phyloP scores from a whole-genome alignment of 371 early-diverging fungal species.

The Mucor saturninus region DNA sequence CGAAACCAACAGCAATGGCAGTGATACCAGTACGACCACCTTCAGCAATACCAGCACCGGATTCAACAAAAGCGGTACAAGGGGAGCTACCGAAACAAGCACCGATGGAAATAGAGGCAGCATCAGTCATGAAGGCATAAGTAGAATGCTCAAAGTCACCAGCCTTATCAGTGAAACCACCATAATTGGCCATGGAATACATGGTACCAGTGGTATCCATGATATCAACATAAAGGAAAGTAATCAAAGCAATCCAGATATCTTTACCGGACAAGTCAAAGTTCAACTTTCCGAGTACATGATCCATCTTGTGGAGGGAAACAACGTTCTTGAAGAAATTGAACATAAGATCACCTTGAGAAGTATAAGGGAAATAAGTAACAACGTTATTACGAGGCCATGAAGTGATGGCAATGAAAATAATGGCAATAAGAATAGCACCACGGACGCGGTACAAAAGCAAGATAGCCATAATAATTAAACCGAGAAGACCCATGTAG shows the following conservation, averaged over 20 bases:
- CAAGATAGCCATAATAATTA: constrained; percentile 70
- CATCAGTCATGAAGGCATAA: constrained; percentile 75
- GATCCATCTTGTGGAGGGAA: constrained; percentile 63
- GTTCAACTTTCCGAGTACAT: constrained; percentile 64
- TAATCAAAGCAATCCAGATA: constrained; percentile 81
- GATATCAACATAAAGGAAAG: constrained; percentile 82
- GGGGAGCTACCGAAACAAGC: constrained; percentile 77
- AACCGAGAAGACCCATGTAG: constrained; percentile 78
- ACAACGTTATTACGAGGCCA: constrained; percentile 69
- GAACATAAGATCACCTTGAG: constrained; percentile 65
- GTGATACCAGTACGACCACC: constrained; percentile 82
- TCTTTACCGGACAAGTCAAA: constrained; percentile 66
- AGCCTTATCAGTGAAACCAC: constrained; percentile 73
- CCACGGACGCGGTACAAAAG: constrained; percentile 73
- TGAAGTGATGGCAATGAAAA: constrained; percentile 71
- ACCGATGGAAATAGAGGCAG: constrained; percentile 66
- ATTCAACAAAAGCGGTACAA: constrained; percentile 79
- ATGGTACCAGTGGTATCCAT: constrained; percentile 81
- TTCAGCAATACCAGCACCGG: constrained; percentile 82
- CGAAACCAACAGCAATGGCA: constrained; percentile 64
- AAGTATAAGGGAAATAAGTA: constrained; percentile 77
- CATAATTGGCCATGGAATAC: constrained; percentile 83
- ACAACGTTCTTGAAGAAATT: constrained; percentile 77
- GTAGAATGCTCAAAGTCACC: constrained; percentile 82
- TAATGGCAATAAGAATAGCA: constrained; percentile 73